Evolutionary conservation across 495 filamentous ascomycete species (phyloP).

Genomic region (Aspergillus egyptiacus): DNA sequence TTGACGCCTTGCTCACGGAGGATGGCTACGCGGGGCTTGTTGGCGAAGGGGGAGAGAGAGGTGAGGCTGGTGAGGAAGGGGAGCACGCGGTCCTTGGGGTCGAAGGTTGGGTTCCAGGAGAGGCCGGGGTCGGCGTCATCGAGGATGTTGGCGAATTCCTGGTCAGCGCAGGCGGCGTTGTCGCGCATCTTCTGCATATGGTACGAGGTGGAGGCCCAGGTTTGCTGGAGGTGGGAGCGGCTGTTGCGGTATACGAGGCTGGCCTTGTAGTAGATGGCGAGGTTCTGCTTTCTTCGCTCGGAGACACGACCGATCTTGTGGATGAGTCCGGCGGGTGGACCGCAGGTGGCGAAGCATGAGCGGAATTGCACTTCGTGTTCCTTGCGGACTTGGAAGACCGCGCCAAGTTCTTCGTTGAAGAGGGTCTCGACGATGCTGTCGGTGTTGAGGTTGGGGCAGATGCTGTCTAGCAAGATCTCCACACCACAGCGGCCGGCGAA

Average conservation of each 20-base stretch:
- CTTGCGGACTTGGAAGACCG: constrained; percentile 89
- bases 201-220: constrained; percentile 82
- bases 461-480: constrained; percentile 73
- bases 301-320: constrained; percentile 74
- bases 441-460: constrained; percentile 50
- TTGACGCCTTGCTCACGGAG: constrained; percentile 94
- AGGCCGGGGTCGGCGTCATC: constrained; percentile 78
- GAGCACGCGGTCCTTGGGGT: constrained; percentile 68
- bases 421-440: constrained; percentile 65
- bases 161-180: constrained; percentile 80
- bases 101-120: constrained; percentile 76
- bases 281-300: constrained; percentile 63
- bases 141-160: constrained; percentile 72
- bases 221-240: constrained; percentile 73
- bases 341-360: constrained; percentile 86
- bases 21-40: constrained; percentile 83
- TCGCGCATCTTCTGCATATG: constrained; percentile 88
- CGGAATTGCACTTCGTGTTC: constrained; percentile 79
- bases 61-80: constrained; percentile 61
- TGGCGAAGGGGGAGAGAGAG: constrained; percentile 56
- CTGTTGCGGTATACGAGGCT: constrained; percentile 60
- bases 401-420: constrained; percentile 97
- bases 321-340: constrained; percentile 74
- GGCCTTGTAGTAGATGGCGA: constrained; percentile 67
- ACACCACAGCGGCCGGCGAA: constrained; percentile 92